Evolutionary conservation across 768 basidiomycete species (phyloP), one percentile per base, ranked within the genome.

Genomic region (Trametes maxima): DNA sequence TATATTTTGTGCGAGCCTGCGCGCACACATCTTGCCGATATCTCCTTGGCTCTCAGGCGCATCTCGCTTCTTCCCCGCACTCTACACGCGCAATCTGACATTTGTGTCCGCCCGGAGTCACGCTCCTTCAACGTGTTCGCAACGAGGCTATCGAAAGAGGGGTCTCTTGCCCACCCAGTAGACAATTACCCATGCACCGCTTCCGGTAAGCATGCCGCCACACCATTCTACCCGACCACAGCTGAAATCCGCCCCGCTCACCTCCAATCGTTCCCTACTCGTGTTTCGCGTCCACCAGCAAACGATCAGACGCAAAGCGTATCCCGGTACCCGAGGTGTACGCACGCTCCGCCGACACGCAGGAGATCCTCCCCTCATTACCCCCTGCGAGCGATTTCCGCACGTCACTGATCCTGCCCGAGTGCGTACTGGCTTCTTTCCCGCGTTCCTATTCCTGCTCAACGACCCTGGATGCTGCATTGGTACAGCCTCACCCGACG

Each of bases 321-420:
- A 76, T 68, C 62, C 78, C 79, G 49, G 66, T 76, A 53, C 75
- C 80, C 59, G 73, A 74, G 59, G 58, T 64, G 53, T 53, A 58
- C 64, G 45, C 68, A 66, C 54, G 63, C 54, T 60, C 60, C 63
- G 21, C 67, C 60, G 48, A 63, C 36, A 60, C 68, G 44, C 76
- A 75, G 61, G 78, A 77, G 46, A 65, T 71, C 49, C 76, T 85
- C 2, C 84, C 82, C 50, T 79, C 82, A 65, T 79, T 94, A 17
- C 87, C 89, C 54, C 82, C 88, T 10, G 76, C 80, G 45, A 85
- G 82, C 77, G 85, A 92, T 74, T 94, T 94, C 78, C 88, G 92
- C 69, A 92, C 92, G 33, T 92, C 91, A 61, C 82, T 89, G 70
- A 92, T 94, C 68, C 76, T 94, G 50, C 90, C 90, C 72, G 90